A percentile compares a stretch with the other conserved stretches of the same genome.
phyloP scores from a whole-genome alignment of 768 basidiomycete species.

The Hericium erinaceus region DNA sequence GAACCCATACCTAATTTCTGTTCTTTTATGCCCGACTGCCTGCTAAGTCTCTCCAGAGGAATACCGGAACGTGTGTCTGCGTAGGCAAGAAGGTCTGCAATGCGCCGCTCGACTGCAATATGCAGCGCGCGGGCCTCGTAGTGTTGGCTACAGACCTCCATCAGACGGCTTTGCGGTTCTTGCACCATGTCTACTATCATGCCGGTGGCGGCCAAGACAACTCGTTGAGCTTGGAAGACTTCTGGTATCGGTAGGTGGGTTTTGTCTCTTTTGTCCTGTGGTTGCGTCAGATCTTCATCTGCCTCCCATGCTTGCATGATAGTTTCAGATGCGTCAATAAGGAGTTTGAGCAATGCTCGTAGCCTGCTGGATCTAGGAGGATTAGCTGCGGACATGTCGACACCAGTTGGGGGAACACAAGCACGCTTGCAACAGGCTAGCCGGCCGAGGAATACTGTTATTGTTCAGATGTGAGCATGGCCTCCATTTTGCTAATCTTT shows the following conservation, averaged over 20 bases:
- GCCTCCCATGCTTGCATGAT: background rate
- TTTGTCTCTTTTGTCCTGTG: background rate
- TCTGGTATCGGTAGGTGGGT: background rate
- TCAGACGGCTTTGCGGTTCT: slow-evolving; percentile 3
- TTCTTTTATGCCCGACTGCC: background rate
- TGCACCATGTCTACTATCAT: slow-evolving; percentile 2
- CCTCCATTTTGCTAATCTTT: background rate
- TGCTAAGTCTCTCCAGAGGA: background rate
- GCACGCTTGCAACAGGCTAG: too few species aligned
- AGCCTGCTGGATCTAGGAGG: background rate
- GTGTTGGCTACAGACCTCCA: slow-evolving; percentile 1
- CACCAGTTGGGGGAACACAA: background rate
- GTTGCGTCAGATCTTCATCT: background rate
- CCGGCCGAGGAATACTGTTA: background rate
- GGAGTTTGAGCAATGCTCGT: background rate
- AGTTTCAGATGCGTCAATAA: background rate
- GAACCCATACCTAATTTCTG: background rate
- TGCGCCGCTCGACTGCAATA: slow-evolving; percentile 2
- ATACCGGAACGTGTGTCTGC: background rate
- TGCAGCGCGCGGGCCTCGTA: slow-evolving; percentile 3
- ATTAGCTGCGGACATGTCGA: background rate
- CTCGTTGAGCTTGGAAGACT: background rate
- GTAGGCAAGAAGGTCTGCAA: slow-evolving; percentile 2
- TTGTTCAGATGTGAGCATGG: background rate
- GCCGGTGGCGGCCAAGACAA: background rate